Conservation (phyloP, 140 eudicot genomes). For the Bidens hawaiensis region DNA sequence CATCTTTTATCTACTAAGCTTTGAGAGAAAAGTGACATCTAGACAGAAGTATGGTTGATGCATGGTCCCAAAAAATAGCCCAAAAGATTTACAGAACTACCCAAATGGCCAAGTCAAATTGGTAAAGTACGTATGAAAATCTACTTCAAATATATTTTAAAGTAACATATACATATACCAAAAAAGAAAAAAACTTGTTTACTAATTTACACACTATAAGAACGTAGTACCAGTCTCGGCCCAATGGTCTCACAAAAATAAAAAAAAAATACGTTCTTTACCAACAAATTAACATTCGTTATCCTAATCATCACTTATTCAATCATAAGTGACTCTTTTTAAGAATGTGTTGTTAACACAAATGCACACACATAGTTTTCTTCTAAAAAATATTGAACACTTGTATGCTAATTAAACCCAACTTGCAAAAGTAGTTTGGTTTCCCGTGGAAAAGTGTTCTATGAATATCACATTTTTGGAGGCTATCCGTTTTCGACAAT, state of each 20-base stretch:
- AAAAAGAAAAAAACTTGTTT: no score
- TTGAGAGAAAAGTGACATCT: no score
- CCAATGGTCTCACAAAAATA: background rate
- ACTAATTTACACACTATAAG: background rate
- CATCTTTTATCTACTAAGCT: no score
- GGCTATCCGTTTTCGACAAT: slow-evolving; percentile 45
- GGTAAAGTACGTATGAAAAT: background rate
- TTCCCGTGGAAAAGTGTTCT: slow-evolving; percentile 39
- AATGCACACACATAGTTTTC: background rate
- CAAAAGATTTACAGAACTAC: no score
- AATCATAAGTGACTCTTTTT: background rate
- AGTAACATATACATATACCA: background rate
- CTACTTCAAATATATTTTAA: no score
- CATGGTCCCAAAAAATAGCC: no score
- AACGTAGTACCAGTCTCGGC: background rate
- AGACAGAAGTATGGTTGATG: no score
- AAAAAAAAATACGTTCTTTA: no score
- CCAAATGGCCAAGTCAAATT: background rate
- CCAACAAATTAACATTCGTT: no score
- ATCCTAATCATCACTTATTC: no score
- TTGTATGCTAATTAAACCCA: no score
- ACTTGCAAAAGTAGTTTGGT: background rate
- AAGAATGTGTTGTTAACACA: background rate
- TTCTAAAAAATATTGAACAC: background rate
- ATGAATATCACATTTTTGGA: slow-evolving; percentile 53